Evolutionary conservation across 2,329 filamentous ascomycete genomes (phyloP), one percentile per base, ranked within the genome.

Genomic region (Venturia nashicola): DNA sequence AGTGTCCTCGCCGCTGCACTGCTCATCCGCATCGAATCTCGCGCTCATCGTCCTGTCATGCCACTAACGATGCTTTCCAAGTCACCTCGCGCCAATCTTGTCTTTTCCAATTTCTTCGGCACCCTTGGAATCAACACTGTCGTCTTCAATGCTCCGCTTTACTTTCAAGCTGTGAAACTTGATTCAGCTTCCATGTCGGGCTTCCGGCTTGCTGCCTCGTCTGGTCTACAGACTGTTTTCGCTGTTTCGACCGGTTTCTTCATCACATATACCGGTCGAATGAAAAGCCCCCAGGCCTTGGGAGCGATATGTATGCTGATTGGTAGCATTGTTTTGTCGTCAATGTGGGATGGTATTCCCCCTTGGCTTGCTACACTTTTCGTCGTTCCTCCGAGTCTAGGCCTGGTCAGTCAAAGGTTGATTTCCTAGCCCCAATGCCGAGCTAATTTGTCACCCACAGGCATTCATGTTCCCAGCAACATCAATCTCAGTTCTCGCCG

Each of bases 91-190:
- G 77, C 78, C 7, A 79, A 75, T 65, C 72, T 82, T 0, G 77
- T 82, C 55, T 79, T 81, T 67, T 77, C 77, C 65, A 82, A 81
- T 67, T 82, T 82, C 68, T 80, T 82, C 66, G 77, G 77, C 0
- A 71, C 75, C 6, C 72, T 82, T 18, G 77, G 78, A 1, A 73
- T 80, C 65, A 80, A 82, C 66, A 80, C 79, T 2, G 83, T 88
- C 67, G 76, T 89, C 18, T 89, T 90, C 75, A 86, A 87, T 69
- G 84, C 84, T 6, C 89, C 89, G 0, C 77, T 92, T 8, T 92
- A 87, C 76, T 91, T 77, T 65, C 75, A 77, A 67, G 75, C 75
- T 36, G 75, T 76, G 40, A 74, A 75, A 59, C 72, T 76, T 23
- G 85, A 86, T 65, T 82, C 80, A 6, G 86, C 89, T 18, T 90